Evolutionary conservation across 177 flowering plant species (phyloP).

Genomic region (Vitis hybrid): DNA sequence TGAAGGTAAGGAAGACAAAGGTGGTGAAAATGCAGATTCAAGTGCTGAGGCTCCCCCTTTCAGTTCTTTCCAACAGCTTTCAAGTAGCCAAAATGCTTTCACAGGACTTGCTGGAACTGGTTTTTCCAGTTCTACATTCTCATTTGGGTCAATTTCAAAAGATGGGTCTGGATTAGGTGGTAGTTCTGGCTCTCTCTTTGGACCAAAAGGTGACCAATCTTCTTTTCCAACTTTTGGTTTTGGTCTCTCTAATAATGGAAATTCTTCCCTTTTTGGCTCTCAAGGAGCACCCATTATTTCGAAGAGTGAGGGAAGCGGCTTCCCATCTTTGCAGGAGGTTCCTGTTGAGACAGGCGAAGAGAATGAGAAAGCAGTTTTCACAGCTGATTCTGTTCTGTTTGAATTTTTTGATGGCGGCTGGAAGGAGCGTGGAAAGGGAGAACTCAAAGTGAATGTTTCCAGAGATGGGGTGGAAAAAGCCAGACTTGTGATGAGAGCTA

Average conservation of each 20-base stretch:
- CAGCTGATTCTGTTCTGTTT: constrained; percentile 79
- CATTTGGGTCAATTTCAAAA: constrained; percentile 62
- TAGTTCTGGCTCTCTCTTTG: constrained; percentile 38
- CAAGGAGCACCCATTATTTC: constrained; percentile 36
- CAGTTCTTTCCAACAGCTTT: constrained; percentile 81
- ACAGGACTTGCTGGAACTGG: constrained; percentile 89
- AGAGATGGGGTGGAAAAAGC: constrained; percentile 51
- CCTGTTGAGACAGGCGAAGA: constrained; percentile 93
- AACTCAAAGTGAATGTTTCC: constrained; percentile 75
- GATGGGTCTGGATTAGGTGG: constrained; percentile 46
- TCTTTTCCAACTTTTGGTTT: constrained; percentile 41
- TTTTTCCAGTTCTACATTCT: constrained; percentile 68
- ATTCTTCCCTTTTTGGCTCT: constrained; percentile 52
- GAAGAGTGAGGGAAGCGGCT: constrained; percentile 49
- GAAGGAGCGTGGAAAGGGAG: constrained; percentile 99
- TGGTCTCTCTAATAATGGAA: constrained; percentile 61
- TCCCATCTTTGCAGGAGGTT: constrained; percentile 68
- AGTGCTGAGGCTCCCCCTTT: constrained; percentile 37
- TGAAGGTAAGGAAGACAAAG: constrained; percentile 27
- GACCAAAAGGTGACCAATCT: constrained; percentile 41
- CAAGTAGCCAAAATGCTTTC: constrained; percentile 89
- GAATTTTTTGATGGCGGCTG: constrained; percentile 78
- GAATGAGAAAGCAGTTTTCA: constrained; percentile 70
- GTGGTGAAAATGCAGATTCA: constrained; percentile 18
- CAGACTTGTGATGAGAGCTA: constrained; percentile 83